These are phyloP conservation scores for Tolypocladium guangdongense DNA, from an alignment of 2,329 filamentous ascomycete genomes.

Conservation along the genomic window DNA sequence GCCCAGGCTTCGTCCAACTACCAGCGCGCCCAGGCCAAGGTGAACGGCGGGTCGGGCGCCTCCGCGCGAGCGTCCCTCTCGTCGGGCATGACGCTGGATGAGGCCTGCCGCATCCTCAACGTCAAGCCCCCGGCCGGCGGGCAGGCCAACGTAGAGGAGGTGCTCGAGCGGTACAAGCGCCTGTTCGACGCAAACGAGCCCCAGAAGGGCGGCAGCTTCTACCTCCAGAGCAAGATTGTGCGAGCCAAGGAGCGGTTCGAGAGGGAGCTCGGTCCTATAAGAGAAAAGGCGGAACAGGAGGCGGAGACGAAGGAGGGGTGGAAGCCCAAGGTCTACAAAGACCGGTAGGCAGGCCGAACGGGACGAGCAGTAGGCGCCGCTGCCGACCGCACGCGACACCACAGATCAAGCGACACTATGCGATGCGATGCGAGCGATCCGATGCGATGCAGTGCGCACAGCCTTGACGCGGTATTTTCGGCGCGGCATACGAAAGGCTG, in stretches of 20 bases:
- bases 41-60: constrained; percentile 41
- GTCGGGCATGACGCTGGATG: constrained; percentile 79
- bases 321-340: constrained; percentile 93
- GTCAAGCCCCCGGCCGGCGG: constrained; percentile 72
- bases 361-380: neutral
- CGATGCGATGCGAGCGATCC: neutral
- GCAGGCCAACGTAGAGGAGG: constrained; percentile 64
- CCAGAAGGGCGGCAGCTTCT: constrained; percentile 93
- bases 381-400: neutral
- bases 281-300: constrained; percentile 61
- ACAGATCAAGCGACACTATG: too few species aligned
- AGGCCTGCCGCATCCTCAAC: constrained; percentile 95
- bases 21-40: constrained; percentile 58
- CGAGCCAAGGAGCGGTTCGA: constrained; percentile 88
- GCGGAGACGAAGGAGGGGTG: constrained; percentile 75
- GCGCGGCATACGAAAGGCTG: neutral
- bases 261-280: constrained; percentile 64
- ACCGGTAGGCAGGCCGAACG: constrained; percentile 38
- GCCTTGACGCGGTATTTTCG: neutral
- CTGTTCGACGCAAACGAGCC: constrained; percentile 93
- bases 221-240: constrained; percentile 93
- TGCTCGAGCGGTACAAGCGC: constrained; percentile 83
- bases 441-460: neutral
- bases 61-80: constrained; percentile 42
- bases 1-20: constrained; percentile 80